Evolutionary conservation across 2,329 filamentous ascomycete genomes (phyloP).

Genomic region (Trichoderma polysporum): DNA sequence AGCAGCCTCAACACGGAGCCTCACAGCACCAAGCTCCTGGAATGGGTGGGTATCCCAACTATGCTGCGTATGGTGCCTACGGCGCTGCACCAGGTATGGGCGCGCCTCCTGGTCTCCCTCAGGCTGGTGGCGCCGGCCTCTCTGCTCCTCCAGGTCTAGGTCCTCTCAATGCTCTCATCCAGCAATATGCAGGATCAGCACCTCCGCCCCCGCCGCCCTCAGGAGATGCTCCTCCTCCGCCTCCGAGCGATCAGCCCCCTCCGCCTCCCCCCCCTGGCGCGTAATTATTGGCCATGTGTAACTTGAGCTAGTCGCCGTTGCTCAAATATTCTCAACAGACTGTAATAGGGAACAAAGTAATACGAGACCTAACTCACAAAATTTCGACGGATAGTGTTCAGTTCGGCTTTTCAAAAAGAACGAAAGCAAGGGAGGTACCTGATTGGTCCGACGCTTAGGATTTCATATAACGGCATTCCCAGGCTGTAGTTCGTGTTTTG

Average conservation of each 20-base stretch:
- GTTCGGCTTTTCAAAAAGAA: neutral
- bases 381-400: neutral
- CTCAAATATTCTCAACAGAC: conserved; percentile 2
- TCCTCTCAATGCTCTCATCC: conserved; percentile 64
- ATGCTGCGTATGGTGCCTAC: conserved; percentile 49
- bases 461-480: neutral
- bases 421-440: neutral
- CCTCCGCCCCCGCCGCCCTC: conserved; percentile 63
- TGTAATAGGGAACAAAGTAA: conserved; percentile 14
- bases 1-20: conserved; percentile 24
- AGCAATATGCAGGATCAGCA: conserved; percentile 59
- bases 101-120: conserved; percentile 42
- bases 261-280: conserved; percentile 61
- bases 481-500: neutral
- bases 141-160: conserved; percentile 56
- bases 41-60: conserved; percentile 58
- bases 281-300: conserved; percentile 29
- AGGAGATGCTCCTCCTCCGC: conserved; percentile 52
- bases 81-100: conserved; percentile 47
- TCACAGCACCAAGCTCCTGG: conserved; percentile 51
- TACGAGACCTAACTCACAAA: neutral
- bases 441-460: neutral
- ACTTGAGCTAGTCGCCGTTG: neutral
- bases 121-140: conserved; percentile 48
- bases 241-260: conserved; percentile 44